Evolutionary conservation across 192 early-diverging fungal species (phyloP).

Genomic region (Podila epigama): DNA sequence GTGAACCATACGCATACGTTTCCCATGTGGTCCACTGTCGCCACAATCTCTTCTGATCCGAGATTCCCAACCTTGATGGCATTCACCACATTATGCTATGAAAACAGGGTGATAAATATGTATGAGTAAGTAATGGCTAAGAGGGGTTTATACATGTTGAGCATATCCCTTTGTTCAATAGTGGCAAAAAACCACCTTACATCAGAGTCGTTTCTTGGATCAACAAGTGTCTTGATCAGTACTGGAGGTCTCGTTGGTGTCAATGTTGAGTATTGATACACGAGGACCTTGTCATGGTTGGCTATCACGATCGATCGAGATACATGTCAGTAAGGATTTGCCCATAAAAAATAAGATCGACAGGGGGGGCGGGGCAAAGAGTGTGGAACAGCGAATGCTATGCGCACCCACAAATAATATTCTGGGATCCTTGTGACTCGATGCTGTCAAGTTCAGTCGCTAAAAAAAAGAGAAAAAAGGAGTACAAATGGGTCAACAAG

Average conservation of each 20-base stretch:
- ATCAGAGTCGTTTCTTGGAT: constrained; percentile 23
- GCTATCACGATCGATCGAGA: constrained; percentile 16
- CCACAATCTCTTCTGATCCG: constrained; percentile 61
- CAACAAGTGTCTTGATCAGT: constrained; percentile 3
- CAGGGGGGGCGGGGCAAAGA: no score
- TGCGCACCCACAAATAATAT: constrained; percentile 51
- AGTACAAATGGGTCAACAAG: no score
- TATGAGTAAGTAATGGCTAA: not conserved
- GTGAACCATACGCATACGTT: constrained; percentile 63
- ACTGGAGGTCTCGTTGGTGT: constrained; percentile 20
- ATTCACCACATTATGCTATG: constrained; percentile 51
- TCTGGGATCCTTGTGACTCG: constrained; percentile 46
- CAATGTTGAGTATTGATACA: constrained; percentile 36
- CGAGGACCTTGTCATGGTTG: constrained; percentile 25
- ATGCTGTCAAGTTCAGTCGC: constrained; percentile 55
- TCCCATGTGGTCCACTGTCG: constrained; percentile 59
- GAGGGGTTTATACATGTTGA: not conserved
- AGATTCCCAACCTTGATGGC: constrained; percentile 62
- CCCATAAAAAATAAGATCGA: not conserved
- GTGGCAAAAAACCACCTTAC: constrained; percentile 6
- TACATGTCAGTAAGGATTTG: not conserved
- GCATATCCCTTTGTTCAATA: not conserved
- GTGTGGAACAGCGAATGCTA: no score
- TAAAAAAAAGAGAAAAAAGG: constrained; percentile 15
- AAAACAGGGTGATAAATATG: not conserved